Conservation (phyloP, 306 rosid species). For the Vicia villosa region DNA sequence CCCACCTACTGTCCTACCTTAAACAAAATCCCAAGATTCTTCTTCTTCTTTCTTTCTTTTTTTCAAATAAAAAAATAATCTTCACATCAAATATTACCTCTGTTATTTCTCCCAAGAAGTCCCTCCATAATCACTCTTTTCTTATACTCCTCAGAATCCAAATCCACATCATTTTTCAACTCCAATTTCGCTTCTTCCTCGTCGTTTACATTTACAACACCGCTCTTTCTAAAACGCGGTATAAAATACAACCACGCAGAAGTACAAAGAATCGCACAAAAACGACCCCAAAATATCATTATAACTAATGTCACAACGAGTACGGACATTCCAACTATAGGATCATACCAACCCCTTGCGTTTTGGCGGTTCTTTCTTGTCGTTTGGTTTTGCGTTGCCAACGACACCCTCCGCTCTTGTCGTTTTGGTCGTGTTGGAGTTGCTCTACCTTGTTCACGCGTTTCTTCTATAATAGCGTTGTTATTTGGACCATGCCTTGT, state of each 20-base stretch:
- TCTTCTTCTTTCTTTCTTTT: neutral
- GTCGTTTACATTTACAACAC: neutral
- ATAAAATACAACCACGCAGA: constrained; percentile 63
- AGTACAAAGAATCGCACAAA: constrained; percentile 70
- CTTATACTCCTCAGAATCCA: constrained; percentile 48
- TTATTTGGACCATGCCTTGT: constrained; percentile 37
- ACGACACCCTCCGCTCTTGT: constrained; percentile 18
- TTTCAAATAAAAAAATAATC: neutral
- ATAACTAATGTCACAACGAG: constrained; percentile 56
- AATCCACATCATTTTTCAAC: constrained; percentile 20
- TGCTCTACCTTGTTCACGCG: constrained; percentile 39
- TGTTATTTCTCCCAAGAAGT: constrained; percentile 47
- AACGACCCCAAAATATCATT: constrained; percentile 64
- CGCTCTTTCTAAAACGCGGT: constrained; percentile 40
- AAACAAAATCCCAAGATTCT: constrained; percentile 8
- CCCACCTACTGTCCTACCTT: neutral
- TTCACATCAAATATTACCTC: neutral
- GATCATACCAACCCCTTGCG: constrained; percentile 24
- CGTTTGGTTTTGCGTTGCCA: constrained; percentile 9
- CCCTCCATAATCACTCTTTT: constrained; percentile 52
- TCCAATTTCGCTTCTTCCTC: neutral
- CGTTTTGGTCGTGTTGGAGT: constrained; percentile 27
- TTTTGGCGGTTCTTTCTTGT: constrained; percentile 11
- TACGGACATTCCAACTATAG: constrained; percentile 55
- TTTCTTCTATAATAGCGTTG: constrained; percentile 31